Evolutionary conservation across 1,284 basidiomycete genomes (phyloP).

Genomic region (Cutaneotrichosporon cavernicola): DNA sequence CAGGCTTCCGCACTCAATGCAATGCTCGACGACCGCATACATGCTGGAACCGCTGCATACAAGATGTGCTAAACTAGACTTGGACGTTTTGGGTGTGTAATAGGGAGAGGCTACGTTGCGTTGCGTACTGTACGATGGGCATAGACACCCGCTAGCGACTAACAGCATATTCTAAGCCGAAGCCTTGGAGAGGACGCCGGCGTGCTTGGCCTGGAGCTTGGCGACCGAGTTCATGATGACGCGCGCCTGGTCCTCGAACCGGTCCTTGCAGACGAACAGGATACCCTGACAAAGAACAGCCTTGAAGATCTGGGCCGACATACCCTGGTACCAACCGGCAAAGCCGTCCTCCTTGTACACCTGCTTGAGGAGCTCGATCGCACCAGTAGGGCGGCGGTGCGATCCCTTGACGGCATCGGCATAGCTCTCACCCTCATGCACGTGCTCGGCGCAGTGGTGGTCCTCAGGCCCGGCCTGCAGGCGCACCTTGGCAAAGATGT

Average conservation of each 20-base stretch:
- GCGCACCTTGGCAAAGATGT: constrained; percentile 75
- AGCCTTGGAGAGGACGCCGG: neutral
- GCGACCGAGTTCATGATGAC: constrained; percentile 45
- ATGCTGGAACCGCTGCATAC: constrained; percentile 16
- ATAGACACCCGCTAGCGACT: constrained; percentile 4
- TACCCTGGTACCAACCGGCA: constrained; percentile 93
- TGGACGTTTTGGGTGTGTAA: constrained; percentile 2
- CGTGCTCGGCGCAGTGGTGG: constrained; percentile 30
- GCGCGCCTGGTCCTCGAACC: constrained; percentile 52
- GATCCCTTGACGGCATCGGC: constrained; percentile 20
- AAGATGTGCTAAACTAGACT: constrained; percentile 16
- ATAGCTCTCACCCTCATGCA: constrained; percentile 12
- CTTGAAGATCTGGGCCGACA: constrained; percentile 62
- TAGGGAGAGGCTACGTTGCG: constrained; percentile 2
- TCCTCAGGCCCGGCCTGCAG: constrained; percentile 69
- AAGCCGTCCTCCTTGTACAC: constrained; percentile 75
- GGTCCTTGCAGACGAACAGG: constrained; percentile 54
- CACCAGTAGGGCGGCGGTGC: constrained; percentile 28
- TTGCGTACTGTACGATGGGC: too few species aligned
- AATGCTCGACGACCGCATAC: constrained; percentile 16
- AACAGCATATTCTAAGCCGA: neutral
- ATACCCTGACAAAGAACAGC: constrained; percentile 61
- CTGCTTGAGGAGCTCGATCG: constrained; percentile 60
- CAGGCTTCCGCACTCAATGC: too few species aligned
- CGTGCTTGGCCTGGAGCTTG: constrained; percentile 10